Evolutionary conservation across 257 asterid species (phyloP).

Genomic region (Petunia secreta): DNA sequence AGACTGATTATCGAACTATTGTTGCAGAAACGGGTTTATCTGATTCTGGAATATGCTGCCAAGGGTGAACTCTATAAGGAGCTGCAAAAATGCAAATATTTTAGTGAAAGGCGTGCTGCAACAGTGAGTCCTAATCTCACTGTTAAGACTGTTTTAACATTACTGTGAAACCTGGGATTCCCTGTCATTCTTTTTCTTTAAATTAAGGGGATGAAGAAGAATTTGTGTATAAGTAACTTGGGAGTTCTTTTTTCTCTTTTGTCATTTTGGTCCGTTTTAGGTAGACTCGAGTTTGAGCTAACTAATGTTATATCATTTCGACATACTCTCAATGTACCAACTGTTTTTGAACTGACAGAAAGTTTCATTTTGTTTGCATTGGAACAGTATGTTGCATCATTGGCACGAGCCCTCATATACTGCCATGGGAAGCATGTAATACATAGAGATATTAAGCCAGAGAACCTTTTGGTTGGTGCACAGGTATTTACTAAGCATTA

Average conservation of each 20-base stretch:
- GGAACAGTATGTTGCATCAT: slow-evolving; percentile 83
- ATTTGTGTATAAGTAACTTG: neutral
- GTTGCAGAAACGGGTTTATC: slow-evolving; percentile 85
- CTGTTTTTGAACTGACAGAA: neutral
- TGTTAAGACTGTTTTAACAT: neutral
- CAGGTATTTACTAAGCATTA: slow-evolving; percentile 48
- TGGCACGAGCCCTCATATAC: slow-evolving; percentile 94
- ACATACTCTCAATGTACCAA: neutral
- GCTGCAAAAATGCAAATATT: slow-evolving; percentile 80
- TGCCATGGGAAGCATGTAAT: slow-evolving; percentile 99
- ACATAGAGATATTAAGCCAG: slow-evolving; percentile 97
- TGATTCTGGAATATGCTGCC: slow-evolving; percentile 92
- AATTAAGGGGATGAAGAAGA: neutral
- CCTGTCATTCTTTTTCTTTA: neutral
- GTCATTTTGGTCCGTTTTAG: neutral
- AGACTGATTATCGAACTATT: slow-evolving; percentile 7
- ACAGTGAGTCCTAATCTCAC: slow-evolving; percentile 60
- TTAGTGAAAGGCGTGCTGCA: slow-evolving; percentile 91
- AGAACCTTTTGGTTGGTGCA: slow-evolving; percentile 92
- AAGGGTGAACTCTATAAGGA: slow-evolving; percentile 96
- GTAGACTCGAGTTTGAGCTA: neutral
- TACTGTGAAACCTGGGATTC: neutral
- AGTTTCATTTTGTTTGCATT: neutral
- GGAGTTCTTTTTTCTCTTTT: neutral
- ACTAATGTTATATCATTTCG: neutral